phyloP scores from a whole-genome alignment of 2,329 filamentous ascomycete species.

The Aspergillus sp. region DNA sequence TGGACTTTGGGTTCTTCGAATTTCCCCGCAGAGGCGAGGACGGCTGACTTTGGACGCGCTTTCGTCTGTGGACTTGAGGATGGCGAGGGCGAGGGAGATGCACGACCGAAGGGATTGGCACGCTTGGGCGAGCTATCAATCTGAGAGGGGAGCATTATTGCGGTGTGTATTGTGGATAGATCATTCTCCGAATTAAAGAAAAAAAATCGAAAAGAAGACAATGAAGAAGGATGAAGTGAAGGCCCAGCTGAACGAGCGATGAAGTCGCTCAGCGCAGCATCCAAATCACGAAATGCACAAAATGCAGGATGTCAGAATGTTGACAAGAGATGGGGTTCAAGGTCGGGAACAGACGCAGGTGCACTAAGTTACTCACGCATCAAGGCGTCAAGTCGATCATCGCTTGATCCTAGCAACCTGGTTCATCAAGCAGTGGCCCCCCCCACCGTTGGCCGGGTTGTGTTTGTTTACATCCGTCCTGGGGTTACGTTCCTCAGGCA shows the following conservation, averaged over 20 bases:
- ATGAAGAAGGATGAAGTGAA: slow-evolving; percentile 3
- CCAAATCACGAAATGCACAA: slow-evolving; percentile 3
- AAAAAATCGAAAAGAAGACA: slow-evolving; percentile 17
- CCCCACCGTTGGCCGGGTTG: slow-evolving; percentile 8
- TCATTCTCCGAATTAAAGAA: slow-evolving; percentile 27
- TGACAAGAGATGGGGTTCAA: slow-evolving; percentile 5
- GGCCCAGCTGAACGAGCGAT: slow-evolving; percentile 13
- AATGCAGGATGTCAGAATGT: slow-evolving; percentile 6
- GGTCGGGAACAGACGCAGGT: slow-evolving; percentile 5
- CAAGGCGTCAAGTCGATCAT: slow-evolving; percentile 5
- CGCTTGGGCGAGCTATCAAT: slow-evolving; percentile 69
- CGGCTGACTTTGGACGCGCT: slow-evolving; percentile 70
- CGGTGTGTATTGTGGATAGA: slow-evolving; percentile 20
- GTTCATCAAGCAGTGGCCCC: background rate
- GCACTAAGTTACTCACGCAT: background rate
- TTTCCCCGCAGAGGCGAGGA: slow-evolving; percentile 62
- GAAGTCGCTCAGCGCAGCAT: slow-evolving; percentile 11
- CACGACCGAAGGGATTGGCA: slow-evolving; percentile 76
- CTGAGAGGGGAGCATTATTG: slow-evolving; percentile 55
- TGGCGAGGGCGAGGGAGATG: slow-evolving; percentile 55
- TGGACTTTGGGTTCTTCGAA: slow-evolving; percentile 54
- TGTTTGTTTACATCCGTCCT: slow-evolving; percentile 42
- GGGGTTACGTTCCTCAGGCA: slow-evolving; percentile 29
- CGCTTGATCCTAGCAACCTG: slow-evolving; percentile 1
- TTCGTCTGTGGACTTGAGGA: slow-evolving; percentile 56